Base-by-base conservation (phyloP, 176 grass and related monocot genomes). In the Aechmea fasciata region DNA sequence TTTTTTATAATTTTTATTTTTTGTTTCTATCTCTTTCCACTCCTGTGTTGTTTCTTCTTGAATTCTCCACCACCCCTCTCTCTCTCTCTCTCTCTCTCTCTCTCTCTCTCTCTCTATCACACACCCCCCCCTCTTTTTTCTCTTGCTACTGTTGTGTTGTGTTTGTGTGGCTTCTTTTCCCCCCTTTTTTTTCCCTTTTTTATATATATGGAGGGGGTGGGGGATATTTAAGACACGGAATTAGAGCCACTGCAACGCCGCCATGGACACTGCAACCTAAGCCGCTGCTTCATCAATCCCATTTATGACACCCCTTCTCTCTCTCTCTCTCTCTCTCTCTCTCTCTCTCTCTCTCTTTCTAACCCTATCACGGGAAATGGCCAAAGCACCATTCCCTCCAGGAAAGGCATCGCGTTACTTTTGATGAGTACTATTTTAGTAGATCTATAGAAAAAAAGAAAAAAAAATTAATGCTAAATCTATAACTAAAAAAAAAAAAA, bases 211-310 rank as follows among this genome's bases (percentile, higher is more conserved):
- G 33, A 41, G 33, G 6, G 33, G 33, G 33, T 41, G 25, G 63
- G 50, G 73, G 50, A 75, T 75, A 75, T 67, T 75, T 53, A 75
- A 75, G 63, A 75, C 63, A 52, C 26, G 50, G 49, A 75, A 75
- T 66, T 67, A 66, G 73, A 75, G 73, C 49, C 73, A 55, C 73
- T 75, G 73, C 73, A 75, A 66, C 73, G 73, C 73, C 63, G 73
- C 73, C 71, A 73, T 73, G 71, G 71, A 61, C 28, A 47, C 71
- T 73, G 71, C 71, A 49, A 73, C 19, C 62, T 49, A 53, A 19
- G 49, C 73, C 67, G 63, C 63, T 63, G 53, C 49, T 53, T 47
- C 50, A 62, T 75, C 73, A 75, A 66, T 75, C 54, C 73, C 73
- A 75, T 75, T 75, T 75, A 75, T 75, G 64, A 75, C 63, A 52